Conservation (phyloP, 495 filamentous ascomycete species). For the Trichoderma reesei region DNA sequence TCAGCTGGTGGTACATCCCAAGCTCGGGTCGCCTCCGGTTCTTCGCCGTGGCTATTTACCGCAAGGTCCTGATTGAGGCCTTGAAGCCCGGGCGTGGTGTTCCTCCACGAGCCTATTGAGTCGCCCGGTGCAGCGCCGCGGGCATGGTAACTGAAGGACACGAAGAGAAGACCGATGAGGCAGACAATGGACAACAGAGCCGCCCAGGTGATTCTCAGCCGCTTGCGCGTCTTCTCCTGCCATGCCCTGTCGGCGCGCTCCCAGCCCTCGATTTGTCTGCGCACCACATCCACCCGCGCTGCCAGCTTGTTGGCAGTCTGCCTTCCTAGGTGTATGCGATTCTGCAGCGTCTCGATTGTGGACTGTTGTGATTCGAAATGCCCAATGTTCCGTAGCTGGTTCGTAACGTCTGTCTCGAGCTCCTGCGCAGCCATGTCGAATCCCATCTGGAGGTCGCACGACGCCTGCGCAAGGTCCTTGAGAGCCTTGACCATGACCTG, state of each 20-base stretch:
- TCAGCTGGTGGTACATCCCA: constrained; percentile 12
- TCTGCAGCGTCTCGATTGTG: constrained; percentile 55
- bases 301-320: constrained; percentile 55
- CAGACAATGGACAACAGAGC: constrained; percentile 22
- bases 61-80: neutral
- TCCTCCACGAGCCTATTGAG: neutral
- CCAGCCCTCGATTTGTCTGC: constrained; percentile 57
- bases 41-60: neutral
- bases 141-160: neutral
- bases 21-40: neutral
- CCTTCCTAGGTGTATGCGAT: constrained; percentile 53
- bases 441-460: constrained; percentile 46
- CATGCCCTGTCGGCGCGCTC: constrained; percentile 62
- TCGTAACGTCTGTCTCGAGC: constrained; percentile 50
- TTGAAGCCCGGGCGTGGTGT: neutral
- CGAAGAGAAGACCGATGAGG: neutral
- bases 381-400: constrained; percentile 56
- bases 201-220: constrained; percentile 54
- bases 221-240: constrained; percentile 55
- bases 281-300: constrained; percentile 54
- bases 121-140: neutral
- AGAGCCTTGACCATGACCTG: constrained; percentile 58
- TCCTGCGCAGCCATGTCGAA: constrained; percentile 54
- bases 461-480: constrained; percentile 57
- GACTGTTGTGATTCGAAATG: constrained; percentile 62